A percentile compares a stretch with the other conserved stretches of the same genome.
Evolutionary conservation across 1,284 basidiomycete genomes (phyloP).

Genomic region (Cryptococcus jaspeensis): DNA sequence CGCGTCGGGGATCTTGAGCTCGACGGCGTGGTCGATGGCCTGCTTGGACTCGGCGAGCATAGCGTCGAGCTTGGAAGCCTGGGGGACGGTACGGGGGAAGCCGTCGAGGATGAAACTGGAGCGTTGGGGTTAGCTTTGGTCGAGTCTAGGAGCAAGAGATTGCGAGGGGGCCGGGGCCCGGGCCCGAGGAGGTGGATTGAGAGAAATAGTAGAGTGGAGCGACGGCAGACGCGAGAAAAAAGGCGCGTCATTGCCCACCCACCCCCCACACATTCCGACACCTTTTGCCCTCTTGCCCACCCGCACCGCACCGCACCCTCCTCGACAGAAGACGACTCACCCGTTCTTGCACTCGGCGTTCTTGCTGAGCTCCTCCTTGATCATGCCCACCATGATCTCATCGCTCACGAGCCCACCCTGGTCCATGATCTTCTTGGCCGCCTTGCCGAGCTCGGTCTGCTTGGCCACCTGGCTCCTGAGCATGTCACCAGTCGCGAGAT

Average conservation of each 20-base stretch:
- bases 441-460: slow-evolving; percentile 82
- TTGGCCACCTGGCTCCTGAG: slow-evolving; percentile 86
- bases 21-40: slow-evolving; percentile 85
- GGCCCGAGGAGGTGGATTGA: not conserved
- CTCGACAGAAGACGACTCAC: too few species aligned
- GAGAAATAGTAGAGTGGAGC: not conserved
- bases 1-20: slow-evolving; percentile 90
- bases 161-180: too few species aligned
- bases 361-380: slow-evolving; percentile 90
- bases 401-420: slow-evolving; percentile 88
- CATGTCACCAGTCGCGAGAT: slow-evolving; percentile 98
- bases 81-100: slow-evolving; percentile 96
- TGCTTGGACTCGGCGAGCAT: slow-evolving; percentile 84
- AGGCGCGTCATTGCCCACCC: not conserved
- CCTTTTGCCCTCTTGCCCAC: not conserved
- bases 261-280: not conserved
- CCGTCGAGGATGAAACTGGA: slow-evolving; percentile 93
- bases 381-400: slow-evolving; percentile 97
- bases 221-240: not conserved
- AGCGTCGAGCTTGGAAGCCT: slow-evolving; percentile 91
- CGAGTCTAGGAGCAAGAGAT: too few species aligned
- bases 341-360: slow-evolving; percentile 92
- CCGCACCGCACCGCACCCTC: not conserved
- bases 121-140: not conserved
- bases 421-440: slow-evolving; percentile 99